These are phyloP conservation scores for Chrysoporthe puriensis DNA, from an alignment of 2,329 filamentous ascomycete genomes.

Conservation along the genomic window DNA sequence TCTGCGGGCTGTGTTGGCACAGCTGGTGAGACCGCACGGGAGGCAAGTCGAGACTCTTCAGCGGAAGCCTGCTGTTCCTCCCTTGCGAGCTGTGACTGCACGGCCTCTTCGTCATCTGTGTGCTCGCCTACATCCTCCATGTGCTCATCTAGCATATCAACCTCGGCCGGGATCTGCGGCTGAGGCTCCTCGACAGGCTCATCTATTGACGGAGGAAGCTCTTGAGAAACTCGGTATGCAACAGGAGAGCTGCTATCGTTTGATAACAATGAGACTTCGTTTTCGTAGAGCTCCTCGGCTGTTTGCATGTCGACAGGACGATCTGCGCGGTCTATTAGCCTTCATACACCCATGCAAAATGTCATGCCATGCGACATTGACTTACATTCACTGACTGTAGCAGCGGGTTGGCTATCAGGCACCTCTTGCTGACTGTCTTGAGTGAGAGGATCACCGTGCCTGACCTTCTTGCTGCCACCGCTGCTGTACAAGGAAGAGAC, in stretches of 20 bases:
- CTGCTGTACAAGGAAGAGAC: slow-evolving; percentile 30
- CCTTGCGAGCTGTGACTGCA: slow-evolving; percentile 27
- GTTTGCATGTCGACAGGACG: slow-evolving; percentile 3
- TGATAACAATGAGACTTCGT: slow-evolving; percentile 3
- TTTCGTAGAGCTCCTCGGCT: neutral
- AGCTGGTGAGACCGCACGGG: slow-evolving; percentile 3
- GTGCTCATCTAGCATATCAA: neutral
- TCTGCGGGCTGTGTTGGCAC: slow-evolving; percentile 13
- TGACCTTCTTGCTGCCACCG: slow-evolving; percentile 35
- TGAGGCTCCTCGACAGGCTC: neutral
- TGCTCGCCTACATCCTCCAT: slow-evolving; percentile 3
- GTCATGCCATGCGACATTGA: neutral
- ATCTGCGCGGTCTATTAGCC: slow-evolving; percentile 12
- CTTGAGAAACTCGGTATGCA: slow-evolving; percentile 9
- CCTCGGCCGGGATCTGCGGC: neutral
- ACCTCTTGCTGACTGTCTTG: slow-evolving; percentile 28
- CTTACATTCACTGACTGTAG: slow-evolving; percentile 12
- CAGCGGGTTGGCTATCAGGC: slow-evolving; percentile 31
- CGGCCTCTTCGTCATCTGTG: slow-evolving; percentile 24
- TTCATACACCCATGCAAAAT: neutral
- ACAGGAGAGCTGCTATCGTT: neutral
- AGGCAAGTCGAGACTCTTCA: slow-evolving; percentile 9
- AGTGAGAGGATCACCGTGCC: slow-evolving; percentile 27
- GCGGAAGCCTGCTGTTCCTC: slow-evolving; percentile 22
- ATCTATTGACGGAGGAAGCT: neutral